Percentiles rank a stretch among this genome's conserved stretches.
Conservation (phyloP, 139 green algal genomes). For the Closterium sp. region DNA sequence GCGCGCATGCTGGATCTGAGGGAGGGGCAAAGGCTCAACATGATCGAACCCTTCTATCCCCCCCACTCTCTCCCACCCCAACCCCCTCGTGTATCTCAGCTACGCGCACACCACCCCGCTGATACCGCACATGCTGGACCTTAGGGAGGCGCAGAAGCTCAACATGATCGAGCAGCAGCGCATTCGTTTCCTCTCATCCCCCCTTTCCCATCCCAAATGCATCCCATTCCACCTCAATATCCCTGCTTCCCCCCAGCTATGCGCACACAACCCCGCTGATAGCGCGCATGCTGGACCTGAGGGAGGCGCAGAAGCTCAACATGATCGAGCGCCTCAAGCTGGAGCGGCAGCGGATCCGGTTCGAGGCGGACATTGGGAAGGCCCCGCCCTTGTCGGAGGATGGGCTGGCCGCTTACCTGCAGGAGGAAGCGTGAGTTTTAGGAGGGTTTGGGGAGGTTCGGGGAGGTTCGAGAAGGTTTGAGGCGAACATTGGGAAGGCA, state of each 20-base stretch:
- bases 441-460: too few species aligned
- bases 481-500: conserved; percentile 36
- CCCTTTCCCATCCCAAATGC: not conserved
- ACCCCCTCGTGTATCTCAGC: too few species aligned
- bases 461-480: too few species aligned
- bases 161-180: conserved; percentile 25
- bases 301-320: conserved; percentile 41
- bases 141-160: conserved; percentile 46
- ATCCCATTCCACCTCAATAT: not conserved
- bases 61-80: too few species aligned
- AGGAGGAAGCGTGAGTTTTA: conserved; percentile 43
- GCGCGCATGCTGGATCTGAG: conserved; percentile 28
- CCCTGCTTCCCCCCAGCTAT: conserved; percentile 12
- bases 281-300: conserved; percentile 34
- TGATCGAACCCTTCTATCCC: not conserved
- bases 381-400: conserved; percentile 36
- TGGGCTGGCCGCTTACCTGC: conserved; percentile 42
- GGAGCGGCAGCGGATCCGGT: conserved; percentile 37
- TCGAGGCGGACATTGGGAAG: conserved; percentile 46
- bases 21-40: not conserved
- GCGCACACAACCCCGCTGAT: conserved; percentile 23
- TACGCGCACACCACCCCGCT: conserved; percentile 25
- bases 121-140: conserved; percentile 28
- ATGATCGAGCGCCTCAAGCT: conserved; percentile 44
- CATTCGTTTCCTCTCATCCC: too few species aligned